Evolutionary conservation across 768 basidiomycete species (phyloP), one percentile per base, ranked within the genome.

Genomic region (Leccinum obscurum): DNA sequence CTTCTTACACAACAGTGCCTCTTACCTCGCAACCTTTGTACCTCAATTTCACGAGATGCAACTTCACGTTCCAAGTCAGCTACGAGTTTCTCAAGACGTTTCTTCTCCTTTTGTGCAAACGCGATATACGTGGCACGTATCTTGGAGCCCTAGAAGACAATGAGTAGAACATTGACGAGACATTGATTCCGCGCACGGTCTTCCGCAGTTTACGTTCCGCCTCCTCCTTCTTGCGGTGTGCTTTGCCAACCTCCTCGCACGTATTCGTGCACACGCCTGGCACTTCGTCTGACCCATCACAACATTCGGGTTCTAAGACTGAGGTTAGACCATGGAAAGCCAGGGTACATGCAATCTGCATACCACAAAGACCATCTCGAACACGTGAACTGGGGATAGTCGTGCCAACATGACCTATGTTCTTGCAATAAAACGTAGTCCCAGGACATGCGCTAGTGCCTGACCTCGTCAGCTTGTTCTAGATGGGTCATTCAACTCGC

Each of bases 261-360:
- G 76, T 77, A 72, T 97, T 87, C 37, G 81, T 75, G 72, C 97
- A 99, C 15, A 89, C 79, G 17, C 93, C 93, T 10, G 83, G 74
- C 26, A 79, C 82, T 76, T 99, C 97, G 74, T 99, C 96, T 0
- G 94, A 93, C 13, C 96, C 96, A 66, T 99, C 96, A 69, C 96
- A 99, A 68, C 96, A 99, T 70, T 93, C 85, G 1, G 83, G 81
- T 72, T 99, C 96, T 97, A 64, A 64, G 20, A 4, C 15, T 11
- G 11, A 5, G 22, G 52, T 77, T 46, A 75, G 66, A 54, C 30
- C 37, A 34, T 22, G 34, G 1, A 30, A 20, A 10, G 14, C 30
- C 46, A 13, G 46, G 6, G 20, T 1, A 41, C 14, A 17, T 17
- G 20, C n/a, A 13, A 3, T 41, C 28, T 11, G 77, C 89, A 20